These are phyloP conservation scores for Solanum appendiculatum DNA, from an alignment of 257 asterid species.

Conservation along the genomic window DNA sequence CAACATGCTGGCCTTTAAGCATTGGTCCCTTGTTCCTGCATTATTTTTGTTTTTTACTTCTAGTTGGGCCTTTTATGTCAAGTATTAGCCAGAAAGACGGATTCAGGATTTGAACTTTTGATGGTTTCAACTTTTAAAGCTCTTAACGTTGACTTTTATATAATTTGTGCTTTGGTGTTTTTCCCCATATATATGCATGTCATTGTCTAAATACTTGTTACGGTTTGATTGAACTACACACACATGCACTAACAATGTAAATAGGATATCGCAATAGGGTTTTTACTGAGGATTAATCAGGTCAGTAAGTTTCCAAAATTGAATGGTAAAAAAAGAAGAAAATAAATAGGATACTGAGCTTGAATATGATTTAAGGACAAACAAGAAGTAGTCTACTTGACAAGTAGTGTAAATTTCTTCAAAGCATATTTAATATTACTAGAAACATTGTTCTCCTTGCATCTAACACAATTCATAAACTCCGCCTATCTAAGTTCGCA, in stretches of 20 bases:
- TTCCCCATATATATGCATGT: not conserved
- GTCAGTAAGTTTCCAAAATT: not conserved
- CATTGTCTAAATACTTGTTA: not conserved
- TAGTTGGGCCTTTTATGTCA: not conserved
- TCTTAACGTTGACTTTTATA: too few species aligned
- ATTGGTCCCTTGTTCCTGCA: not conserved
- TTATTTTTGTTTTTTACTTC: not conserved
- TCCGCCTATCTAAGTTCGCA: not conserved
- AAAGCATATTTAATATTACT: not conserved
- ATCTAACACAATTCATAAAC: not conserved
- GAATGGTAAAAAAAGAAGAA: not conserved
- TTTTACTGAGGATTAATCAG: not conserved
- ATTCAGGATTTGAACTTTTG: too few species aligned
- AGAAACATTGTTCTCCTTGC: not conserved
- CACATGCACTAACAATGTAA: too few species aligned
- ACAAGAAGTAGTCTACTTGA: not conserved
- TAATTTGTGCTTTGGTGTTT: too few species aligned
- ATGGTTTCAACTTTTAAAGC: too few species aligned
- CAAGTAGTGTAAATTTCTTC: not conserved
- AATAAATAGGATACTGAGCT: not conserved
- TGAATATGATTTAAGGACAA: not conserved
- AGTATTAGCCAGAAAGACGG: too few species aligned
- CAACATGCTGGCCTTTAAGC: not conserved
- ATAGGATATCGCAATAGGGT: not conserved
- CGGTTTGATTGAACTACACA: too few species aligned